phyloP scores from a whole-genome alignment of 345 rosid species.

The Citrus glauca region DNA sequence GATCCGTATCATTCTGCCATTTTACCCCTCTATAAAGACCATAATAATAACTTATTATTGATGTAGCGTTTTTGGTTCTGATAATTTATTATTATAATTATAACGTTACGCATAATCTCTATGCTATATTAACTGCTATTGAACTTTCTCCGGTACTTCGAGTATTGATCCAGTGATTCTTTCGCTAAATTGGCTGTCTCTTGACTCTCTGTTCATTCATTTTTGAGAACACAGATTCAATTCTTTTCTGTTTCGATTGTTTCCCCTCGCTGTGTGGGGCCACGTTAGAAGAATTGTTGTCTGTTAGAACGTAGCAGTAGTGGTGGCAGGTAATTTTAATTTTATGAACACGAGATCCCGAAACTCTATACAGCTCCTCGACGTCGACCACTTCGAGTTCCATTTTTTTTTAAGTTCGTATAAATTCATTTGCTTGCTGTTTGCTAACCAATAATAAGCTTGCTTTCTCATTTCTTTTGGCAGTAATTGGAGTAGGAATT shows the following conservation, averaged over 20 bases:
- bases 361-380: slow-evolving; percentile 29
- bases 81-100: too few species aligned
- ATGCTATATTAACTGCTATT: too few species aligned
- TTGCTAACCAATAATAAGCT: neutral
- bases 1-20: neutral
- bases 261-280: neutral
- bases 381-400: neutral
- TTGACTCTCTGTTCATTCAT: neutral
- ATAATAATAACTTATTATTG: too few species aligned
- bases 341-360: slow-evolving; percentile 86
- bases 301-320: slow-evolving; percentile 27
- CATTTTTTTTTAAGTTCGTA: neutral
- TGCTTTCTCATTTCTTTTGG: slow-evolving; percentile 1
- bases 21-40: neutral
- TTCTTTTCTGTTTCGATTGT: neutral
- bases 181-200: too few species aligned
- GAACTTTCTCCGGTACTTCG: too few species aligned
- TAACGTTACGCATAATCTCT: too few species aligned
- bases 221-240: too few species aligned
- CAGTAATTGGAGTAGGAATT: slow-evolving; percentile 33
- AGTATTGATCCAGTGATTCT: too few species aligned
- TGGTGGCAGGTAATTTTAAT: slow-evolving; percentile 25
- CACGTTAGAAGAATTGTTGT: slow-evolving; percentile 16
- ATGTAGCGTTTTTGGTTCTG: too few species aligned
- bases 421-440: neutral